Base-by-base conservation (phyloP, 148 eudicot species). In the Cornus controversa region DNA sequence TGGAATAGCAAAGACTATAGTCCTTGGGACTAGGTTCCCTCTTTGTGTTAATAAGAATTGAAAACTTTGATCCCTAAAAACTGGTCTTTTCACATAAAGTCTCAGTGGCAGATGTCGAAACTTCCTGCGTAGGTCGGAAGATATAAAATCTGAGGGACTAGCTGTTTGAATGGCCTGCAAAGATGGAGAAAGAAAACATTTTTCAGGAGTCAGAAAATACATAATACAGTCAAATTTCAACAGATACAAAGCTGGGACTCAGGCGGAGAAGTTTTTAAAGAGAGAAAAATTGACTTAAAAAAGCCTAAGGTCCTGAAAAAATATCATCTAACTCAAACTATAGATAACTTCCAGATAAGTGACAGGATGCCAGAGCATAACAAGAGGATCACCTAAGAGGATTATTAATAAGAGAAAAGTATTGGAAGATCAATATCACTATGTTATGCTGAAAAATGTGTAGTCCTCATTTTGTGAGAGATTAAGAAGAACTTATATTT, bases 81-180 rank as follows among this genome's bases (percentile, higher is more conserved):
- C 62, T 72, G 76, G 78, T 47, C 29, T 53, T 65, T 71, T 69
- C 4, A 62, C 25, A 72, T 74, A 10, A 58, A 65, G 40, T 73
- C 69, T 69, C 58, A 69, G 70, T 24, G 77, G 76, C 23, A 67
- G 37, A 27, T 47, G 68, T 26, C 53, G 28, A 69, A 71, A 71
- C 57, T 83, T 81, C 72, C 37, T 74, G 57, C 20, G 22, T 53
- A 75, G 67, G 70, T 27, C 65, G 66, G 71, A 50, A 22, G 76
- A 79, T 34, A 31, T 26, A 28, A 77, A 70, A 50, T 67, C 75
- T 5, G 69, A 67, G 16, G 42, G 68, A 47, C 28, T 71, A 36
- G 66, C 37, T 53, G 79, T 50, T 26, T 69, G 65, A 54, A 31
- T 70, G 65, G 74, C 79, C 88, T 82, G 79, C 57, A 76, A 31